Percentiles rank a stretch among this genome's conserved stretches.
phyloP scores from a whole-genome alignment of 2,329 filamentous ascomycete species.

The Clathrospora elynae region DNA sequence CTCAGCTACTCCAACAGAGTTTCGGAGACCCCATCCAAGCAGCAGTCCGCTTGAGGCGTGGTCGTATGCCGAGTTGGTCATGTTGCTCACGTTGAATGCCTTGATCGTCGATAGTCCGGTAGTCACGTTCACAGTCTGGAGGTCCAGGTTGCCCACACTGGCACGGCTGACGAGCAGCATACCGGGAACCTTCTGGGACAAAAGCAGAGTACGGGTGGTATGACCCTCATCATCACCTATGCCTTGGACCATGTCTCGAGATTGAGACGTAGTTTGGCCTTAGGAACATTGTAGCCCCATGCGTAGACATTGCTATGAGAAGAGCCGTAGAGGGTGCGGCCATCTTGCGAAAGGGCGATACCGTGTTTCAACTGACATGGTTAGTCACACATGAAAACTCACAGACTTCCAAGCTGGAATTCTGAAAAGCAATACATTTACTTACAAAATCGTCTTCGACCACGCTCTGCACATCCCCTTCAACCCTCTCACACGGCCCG shows the following conservation, averaged over 20 bases:
- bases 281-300: constrained; percentile 66
- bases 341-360: constrained; percentile 56
- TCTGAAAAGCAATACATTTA: constrained; percentile 1
- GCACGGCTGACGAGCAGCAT: constrained; percentile 70
- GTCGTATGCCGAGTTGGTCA: constrained; percentile 49
- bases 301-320: constrained; percentile 63
- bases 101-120: constrained; percentile 71
- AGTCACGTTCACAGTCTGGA: constrained; percentile 54
- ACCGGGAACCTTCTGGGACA: constrained; percentile 61
- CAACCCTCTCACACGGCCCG: constrained; percentile 37
- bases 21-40: constrained; percentile 71
- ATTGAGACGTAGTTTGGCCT: constrained; percentile 54
- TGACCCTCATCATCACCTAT: constrained; percentile 66
- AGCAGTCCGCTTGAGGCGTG: constrained; percentile 58
- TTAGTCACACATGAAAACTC: constrained; percentile 6
- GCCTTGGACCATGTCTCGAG: constrained; percentile 61
- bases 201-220: constrained; percentile 68
- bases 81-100: constrained; percentile 60
- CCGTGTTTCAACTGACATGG: constrained; percentile 56
- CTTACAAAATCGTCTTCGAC: constrained; percentile 40
- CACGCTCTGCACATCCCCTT: constrained; percentile 29
- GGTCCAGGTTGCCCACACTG: constrained; percentile 67
- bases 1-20: constrained; percentile 73
- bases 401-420: background rate
- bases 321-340: constrained; percentile 60